These are phyloP conservation scores for Sporothrix euskadiensis DNA, from an alignment of 2,329 filamentous ascomycete species.

Conservation along the genomic window DNA sequence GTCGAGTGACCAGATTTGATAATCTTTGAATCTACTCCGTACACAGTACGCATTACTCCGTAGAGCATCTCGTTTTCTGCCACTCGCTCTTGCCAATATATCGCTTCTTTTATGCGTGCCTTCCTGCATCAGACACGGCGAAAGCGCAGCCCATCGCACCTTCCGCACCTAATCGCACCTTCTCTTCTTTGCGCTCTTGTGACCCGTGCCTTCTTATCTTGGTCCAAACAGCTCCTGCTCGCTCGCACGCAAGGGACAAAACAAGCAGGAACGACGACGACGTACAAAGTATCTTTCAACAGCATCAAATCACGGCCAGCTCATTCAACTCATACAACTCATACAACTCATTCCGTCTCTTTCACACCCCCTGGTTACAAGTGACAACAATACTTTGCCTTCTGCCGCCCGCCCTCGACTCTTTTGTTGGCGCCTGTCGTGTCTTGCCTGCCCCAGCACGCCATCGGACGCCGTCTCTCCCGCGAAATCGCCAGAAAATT, in stretches of 20 bases:
- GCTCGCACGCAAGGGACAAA: background rate
- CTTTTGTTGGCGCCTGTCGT: slow-evolving; percentile 14
- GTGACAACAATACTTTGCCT: background rate
- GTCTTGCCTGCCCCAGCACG: slow-evolving; percentile 29
- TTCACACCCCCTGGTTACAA: background rate
- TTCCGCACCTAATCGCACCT: background rate
- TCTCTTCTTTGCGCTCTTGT: background rate
- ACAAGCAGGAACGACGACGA: background rate
- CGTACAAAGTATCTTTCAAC: background rate
- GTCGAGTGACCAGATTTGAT: background rate
- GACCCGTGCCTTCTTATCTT: slow-evolving; percentile 26
- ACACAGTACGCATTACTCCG: no score
- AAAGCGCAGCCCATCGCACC: background rate
- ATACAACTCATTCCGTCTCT: background rate
- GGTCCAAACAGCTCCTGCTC: background rate
- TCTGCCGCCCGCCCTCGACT: slow-evolving; percentile 18
- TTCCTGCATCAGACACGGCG: slow-evolving; percentile 18
- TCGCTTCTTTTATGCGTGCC: slow-evolving; percentile 6
- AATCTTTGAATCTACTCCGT: background rate
- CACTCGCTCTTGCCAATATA: slow-evolving; percentile 6
- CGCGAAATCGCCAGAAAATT: slow-evolving; percentile 20
- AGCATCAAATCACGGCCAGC: background rate
- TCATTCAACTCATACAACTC: background rate
- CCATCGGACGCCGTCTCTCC: slow-evolving; percentile 30
- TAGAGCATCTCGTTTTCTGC: slow-evolving; percentile 2